phyloP scores from a whole-genome alignment of 345 rosid genomes.

The Eucalyptus pauciflora region DNA sequence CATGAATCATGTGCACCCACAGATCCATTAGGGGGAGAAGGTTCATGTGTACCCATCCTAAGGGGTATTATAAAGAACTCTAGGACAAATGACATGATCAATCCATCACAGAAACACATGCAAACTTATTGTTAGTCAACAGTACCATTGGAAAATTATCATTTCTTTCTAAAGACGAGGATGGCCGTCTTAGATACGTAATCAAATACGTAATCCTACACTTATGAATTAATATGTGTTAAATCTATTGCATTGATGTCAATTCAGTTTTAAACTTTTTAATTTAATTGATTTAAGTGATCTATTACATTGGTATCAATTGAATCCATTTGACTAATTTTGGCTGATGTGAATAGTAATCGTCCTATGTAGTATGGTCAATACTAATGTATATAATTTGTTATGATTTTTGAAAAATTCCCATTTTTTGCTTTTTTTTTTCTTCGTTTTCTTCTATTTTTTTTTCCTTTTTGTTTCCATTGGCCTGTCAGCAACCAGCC shows the following conservation, averaged over 20 bases:
- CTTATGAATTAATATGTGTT: too few relatives aligned
- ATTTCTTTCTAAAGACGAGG: neutral
- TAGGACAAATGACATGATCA: neutral
- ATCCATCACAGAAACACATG: neutral
- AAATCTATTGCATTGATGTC: neutral
- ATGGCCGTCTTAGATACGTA: neutral
- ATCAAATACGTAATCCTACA: neutral
- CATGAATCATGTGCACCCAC: neutral
- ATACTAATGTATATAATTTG: neutral
- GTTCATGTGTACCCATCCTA: neutral
- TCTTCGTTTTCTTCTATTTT: too few relatives aligned
- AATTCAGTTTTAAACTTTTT: rapidly evolving
- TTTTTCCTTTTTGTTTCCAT: too few relatives aligned
- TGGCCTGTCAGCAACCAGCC: neutral
- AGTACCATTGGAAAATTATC: neutral
- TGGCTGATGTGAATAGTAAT: neutral
- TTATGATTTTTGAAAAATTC: too few relatives aligned
- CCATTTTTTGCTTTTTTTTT: too few relatives aligned
- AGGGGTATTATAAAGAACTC: neutral
- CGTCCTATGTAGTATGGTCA: rapidly evolving
- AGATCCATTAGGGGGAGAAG: neutral
- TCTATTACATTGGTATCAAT: neutral
- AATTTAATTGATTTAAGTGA: neutral
- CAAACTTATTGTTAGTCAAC: neutral
- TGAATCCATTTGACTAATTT: neutral